Percentiles rank a stretch among this genome's conserved stretches.
phyloP scores from a whole-genome alignment of 2,329 filamentous ascomycete species.

The Fusarium mundagurra region DNA sequence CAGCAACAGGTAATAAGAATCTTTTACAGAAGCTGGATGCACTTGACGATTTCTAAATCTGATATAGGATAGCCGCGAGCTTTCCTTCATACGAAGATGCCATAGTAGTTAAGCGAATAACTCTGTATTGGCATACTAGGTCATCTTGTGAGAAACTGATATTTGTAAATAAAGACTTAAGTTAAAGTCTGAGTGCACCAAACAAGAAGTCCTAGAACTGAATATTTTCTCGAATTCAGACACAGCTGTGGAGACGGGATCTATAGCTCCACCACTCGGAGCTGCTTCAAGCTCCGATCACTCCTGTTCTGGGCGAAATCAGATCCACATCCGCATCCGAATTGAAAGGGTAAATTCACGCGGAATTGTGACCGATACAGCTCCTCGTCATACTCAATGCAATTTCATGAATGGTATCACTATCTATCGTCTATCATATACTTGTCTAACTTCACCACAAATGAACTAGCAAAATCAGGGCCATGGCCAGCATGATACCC shows the following conservation, averaged over 20 bases:
- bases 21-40: rapidly evolving
- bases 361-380: rapidly evolving
- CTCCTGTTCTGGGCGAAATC: rapidly evolving
- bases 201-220: background rate
- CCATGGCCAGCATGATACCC: background rate
- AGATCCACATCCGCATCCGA: background rate
- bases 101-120: rapidly evolving
- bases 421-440: slow-evolving; percentile 5
- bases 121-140: rapidly evolving
- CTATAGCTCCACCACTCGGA: background rate
- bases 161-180: background rate
- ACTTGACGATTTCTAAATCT: rapidly evolving
- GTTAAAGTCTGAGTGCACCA: background rate
- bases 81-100: background rate
- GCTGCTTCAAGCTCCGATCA: background rate
- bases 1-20: rapidly evolving
- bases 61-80: background rate
- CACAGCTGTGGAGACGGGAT: rapidly evolving
- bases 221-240: background rate
- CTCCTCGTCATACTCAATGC: background rate
- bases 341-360: background rate
- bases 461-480: background rate
- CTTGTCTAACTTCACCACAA: slow-evolving; percentile 4
- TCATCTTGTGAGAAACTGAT: background rate
- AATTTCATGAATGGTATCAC: slow-evolving; percentile 14